These are phyloP conservation scores for Sporothrix euskadiensis DNA, from an alignment of 2,329 filamentous ascomycete species.

Conservation along the genomic window DNA sequence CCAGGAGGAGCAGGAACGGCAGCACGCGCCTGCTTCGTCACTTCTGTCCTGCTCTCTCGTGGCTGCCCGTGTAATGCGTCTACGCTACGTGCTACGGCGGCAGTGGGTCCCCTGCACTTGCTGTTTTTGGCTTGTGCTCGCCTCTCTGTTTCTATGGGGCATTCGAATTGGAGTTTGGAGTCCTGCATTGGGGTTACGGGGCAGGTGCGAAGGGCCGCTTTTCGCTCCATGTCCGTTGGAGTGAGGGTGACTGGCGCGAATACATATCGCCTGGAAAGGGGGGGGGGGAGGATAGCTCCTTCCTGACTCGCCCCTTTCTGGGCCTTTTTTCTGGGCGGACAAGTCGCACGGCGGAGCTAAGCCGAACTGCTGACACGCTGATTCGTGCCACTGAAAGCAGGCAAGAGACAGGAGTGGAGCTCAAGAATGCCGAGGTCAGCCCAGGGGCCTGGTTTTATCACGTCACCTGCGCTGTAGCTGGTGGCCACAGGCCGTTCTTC, in stretches of 20 bases:
- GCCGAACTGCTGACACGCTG: constrained; percentile 46
- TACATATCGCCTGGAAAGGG: not conserved
- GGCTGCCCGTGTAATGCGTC: constrained; percentile 11
- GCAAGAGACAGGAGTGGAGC: not conserved
- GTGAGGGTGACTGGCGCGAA: not conserved
- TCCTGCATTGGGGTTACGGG: not conserved
- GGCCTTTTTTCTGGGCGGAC: constrained; percentile 2
- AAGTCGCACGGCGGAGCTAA: constrained; percentile 31
- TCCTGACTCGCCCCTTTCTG: constrained; percentile 9
- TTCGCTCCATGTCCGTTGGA: not conserved
- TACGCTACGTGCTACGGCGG: not conserved
- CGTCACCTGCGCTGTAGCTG: constrained; percentile 22
- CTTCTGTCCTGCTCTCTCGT: not conserved
- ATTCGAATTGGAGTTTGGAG: constrained; percentile 16
- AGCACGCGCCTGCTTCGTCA: constrained; percentile 20
- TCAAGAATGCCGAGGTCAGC: constrained; percentile 43
- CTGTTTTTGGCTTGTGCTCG: constrained; percentile 26
- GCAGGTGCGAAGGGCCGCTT: constrained; percentile 9
- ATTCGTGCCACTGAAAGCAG: constrained; percentile 41
- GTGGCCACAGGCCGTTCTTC: not conserved
- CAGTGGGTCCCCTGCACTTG: not conserved
- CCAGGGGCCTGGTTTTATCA: constrained; percentile 14
- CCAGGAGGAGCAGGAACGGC: constrained; percentile 15
- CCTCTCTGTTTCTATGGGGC: not conserved
- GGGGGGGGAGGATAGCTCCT: not conserved